Evolutionary conservation across 257 asterid species (phyloP), one percentile per base, ranked within the genome.

Genomic region (Gentiana dahurica): DNA sequence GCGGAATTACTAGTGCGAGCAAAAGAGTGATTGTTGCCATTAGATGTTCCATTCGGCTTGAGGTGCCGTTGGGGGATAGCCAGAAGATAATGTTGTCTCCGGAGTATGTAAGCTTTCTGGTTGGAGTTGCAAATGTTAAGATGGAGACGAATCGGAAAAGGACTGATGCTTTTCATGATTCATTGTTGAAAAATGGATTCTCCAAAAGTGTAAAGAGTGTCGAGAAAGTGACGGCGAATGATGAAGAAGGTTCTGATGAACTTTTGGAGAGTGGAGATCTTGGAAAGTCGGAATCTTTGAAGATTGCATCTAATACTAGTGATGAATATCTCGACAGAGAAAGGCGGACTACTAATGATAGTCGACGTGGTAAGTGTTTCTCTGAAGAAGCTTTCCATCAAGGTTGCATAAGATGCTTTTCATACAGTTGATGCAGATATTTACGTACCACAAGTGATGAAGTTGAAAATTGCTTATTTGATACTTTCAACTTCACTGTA

Each of bases 41-140:
- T 34, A 70, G 97, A 62, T 85, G 99, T 60, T 88, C 99, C 46
- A 92, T 92, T 36, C 66, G 97, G 36, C 32, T 92, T 81, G 99
- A 92, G 71, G 97, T 83, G 43, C 99, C 95, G 2, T 69, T 88
- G 61, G 97, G 98, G 11, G 79, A 69, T 58, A 62, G 67, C 1
- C 66, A 65, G 46, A 83, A 65, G 71, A 54, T 88, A 43, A 76
- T 88, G 88, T 97, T 87, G 56, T 64, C 84, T 1, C 61, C 72
- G 1, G 95, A 88, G 76, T 85, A 78, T 72, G 78, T 92, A 3
- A 72, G 75, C 77, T 88, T 77, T 65, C 82, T 92, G 36, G 81
- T 83, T 62, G 69, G 62, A 67, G 73, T 85, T 50, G 97, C 97
- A 36, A 92, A 92, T 74, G 94, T 75, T 65, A 92, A 88, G 67